These are phyloP conservation scores for Pseudogymnoascus sp. DNA, from an alignment of 2,329 filamentous ascomycete genomes.

Conservation along the genomic window DNA sequence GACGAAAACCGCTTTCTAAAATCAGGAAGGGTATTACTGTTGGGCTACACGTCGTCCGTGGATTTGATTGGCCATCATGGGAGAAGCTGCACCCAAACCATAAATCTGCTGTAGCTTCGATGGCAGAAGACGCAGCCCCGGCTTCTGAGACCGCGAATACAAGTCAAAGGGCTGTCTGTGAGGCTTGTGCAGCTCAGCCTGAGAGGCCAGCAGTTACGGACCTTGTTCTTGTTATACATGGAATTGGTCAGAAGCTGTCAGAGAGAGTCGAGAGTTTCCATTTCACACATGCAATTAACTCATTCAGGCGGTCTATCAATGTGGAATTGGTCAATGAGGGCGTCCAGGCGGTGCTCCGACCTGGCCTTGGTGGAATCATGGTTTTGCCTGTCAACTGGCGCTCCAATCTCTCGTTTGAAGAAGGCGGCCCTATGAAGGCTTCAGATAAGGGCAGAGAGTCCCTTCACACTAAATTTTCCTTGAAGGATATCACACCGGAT, in stretches of 20 bases:
- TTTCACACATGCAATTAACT: slow-evolving; percentile 93
- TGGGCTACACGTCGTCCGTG: slow-evolving; percentile 80
- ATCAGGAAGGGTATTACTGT: slow-evolving; percentile 73
- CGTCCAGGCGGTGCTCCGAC: slow-evolving; percentile 69
- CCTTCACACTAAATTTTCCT: slow-evolving; percentile 47
- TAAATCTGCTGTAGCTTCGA: slow-evolving; percentile 26
- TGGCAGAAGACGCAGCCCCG: slow-evolving; percentile 24
- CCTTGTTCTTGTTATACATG: slow-evolving; percentile 83
- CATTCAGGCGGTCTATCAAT: slow-evolving; percentile 79
- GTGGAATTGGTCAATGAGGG: slow-evolving; percentile 68
- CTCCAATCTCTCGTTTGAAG: slow-evolving; percentile 78
- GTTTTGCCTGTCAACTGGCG: slow-evolving; percentile 93
- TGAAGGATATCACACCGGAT: slow-evolving; percentile 87
- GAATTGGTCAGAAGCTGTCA: slow-evolving; percentile 93
- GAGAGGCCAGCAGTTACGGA: slow-evolving; percentile 70
- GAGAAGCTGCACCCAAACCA: slow-evolving; percentile 53
- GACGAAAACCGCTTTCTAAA: slow-evolving; percentile 71
- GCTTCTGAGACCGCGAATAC: slow-evolving; percentile 16
- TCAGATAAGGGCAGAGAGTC: slow-evolving; percentile 44
- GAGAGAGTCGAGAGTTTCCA: slow-evolving; percentile 94
- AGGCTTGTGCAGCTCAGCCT: slow-evolving; percentile 58
- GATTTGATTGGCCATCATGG: slow-evolving; percentile 77
- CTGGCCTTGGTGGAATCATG: slow-evolving; percentile 85
- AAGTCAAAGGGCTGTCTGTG: slow-evolving; percentile 33
- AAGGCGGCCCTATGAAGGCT: slow-evolving; percentile 57